Evolutionary conservation across 208 protist species (phyloP).

Genomic region (Acanthamoeba healyi): DNA sequence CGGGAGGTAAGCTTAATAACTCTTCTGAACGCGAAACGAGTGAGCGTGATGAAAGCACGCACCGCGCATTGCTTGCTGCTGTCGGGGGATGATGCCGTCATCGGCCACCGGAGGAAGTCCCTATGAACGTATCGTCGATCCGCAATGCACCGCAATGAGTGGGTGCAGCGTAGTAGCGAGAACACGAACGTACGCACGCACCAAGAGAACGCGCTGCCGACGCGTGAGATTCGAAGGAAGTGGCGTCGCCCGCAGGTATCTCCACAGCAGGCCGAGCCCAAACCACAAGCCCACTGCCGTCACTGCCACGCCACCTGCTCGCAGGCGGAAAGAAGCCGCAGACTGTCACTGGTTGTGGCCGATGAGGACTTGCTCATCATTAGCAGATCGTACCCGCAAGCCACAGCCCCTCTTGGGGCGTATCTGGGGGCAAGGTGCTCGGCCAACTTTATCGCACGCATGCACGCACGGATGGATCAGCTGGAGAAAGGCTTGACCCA

Average conservation of each 20-base stretch:
- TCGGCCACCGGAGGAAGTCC: too few species aligned
- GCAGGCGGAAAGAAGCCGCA: too few species aligned
- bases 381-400: background rate
- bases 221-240: background rate
- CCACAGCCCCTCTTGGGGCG: background rate
- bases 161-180: background rate
- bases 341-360: too few species aligned
- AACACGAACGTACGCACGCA: background rate
- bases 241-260: background rate
- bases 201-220: conserved; percentile 1
- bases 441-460: background rate
- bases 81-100: too few species aligned
- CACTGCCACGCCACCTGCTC: background rate
- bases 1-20: too few species aligned
- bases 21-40: too few species aligned
- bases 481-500: too few species aligned
- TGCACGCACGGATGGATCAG: too few species aligned
- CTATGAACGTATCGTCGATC: too few species aligned
- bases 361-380: too few species aligned
- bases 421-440: background rate
- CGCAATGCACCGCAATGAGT: background rate
- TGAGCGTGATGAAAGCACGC: too few species aligned
- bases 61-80: too few species aligned
- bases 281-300: background rate
- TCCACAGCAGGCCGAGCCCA: background rate